Evolutionary conservation across 2,329 filamentous ascomycete genomes (phyloP).

Genomic region (Penicillium rolfsii): DNA sequence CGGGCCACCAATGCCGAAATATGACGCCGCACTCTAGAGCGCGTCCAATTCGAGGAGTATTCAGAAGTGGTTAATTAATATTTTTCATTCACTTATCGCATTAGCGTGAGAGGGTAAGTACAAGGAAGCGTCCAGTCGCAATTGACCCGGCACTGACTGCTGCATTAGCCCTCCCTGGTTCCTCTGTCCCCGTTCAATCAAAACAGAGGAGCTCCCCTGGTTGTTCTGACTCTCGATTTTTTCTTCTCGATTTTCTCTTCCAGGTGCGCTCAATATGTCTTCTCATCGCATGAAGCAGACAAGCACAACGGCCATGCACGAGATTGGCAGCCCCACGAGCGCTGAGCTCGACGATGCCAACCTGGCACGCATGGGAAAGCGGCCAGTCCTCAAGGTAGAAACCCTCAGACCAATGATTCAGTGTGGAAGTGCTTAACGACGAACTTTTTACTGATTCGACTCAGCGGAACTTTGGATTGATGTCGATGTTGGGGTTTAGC

Average conservation of each 20-base stretch:
- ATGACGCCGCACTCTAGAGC: not conserved
- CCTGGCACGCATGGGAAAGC: constrained; percentile 56
- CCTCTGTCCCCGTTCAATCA: constrained; percentile 1
- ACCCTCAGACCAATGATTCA: not conserved
- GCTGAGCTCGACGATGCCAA: constrained; percentile 46
- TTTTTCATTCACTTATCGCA: not conserved
- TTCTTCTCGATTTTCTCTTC: not conserved
- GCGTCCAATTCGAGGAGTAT: not conserved
- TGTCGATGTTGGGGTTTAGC: constrained; percentile 48
- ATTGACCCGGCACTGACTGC: not conserved
- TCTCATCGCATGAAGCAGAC: constrained; percentile 20
- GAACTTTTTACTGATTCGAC: not conserved
- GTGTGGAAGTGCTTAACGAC: too few relatives aligned
- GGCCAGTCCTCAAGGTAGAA: constrained; percentile 51
- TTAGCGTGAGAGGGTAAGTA: not conserved
- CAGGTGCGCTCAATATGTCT: constrained; percentile 12
- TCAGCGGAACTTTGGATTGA: constrained; percentile 46
- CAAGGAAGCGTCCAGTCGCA: not conserved
- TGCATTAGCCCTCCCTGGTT: not conserved
- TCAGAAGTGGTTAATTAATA: not conserved
- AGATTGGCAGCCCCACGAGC: constrained; percentile 20
- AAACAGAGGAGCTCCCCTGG: not conserved
- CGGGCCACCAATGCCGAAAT: not conserved
- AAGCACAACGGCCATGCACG: constrained; percentile 14
- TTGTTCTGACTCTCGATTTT: not conserved